Percentiles rank a stretch among this genome's conserved stretches.
These are phyloP conservation scores for Suillus cothurnatus DNA, from an alignment of 768 basidiomycete species.

Conservation along the genomic window DNA sequence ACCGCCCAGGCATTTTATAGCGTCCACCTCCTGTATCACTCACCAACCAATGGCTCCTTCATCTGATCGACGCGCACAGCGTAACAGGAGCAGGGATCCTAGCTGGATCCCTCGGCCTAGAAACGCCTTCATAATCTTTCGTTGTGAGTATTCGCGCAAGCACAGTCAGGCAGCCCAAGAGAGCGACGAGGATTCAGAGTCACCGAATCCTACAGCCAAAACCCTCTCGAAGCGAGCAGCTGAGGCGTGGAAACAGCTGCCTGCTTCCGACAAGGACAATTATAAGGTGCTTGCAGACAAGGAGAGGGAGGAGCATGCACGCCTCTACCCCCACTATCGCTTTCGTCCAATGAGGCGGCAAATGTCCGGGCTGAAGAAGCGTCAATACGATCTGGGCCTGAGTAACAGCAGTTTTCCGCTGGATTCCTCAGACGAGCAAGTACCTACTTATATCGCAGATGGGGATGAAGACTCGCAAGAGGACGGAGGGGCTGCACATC, in stretches of 20 bases:
- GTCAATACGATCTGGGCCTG: constrained; percentile 20
- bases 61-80: constrained; percentile 41
- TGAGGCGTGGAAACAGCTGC: constrained; percentile 70
- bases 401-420: constrained; percentile 12
- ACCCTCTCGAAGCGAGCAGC: constrained; percentile 77
- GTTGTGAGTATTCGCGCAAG: constrained; percentile 59
- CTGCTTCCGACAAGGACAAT: constrained; percentile 45
- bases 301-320: constrained; percentile 60
- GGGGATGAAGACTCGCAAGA: neutral
- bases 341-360: constrained; percentile 57
- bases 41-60: constrained; percentile 31
- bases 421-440: constrained; percentile 7
- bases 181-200: constrained; percentile 31
- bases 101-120: constrained; percentile 67
- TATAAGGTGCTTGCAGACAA: constrained; percentile 56
- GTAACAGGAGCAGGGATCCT: constrained; percentile 49
- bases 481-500: neutral
- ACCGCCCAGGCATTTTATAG: constrained; percentile 10
- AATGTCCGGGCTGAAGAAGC: constrained; percentile 20
- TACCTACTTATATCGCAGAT: neutral
- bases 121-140: constrained; percentile 75
- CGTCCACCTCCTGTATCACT: constrained; percentile 2
- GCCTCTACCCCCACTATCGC: constrained; percentile 61
- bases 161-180: constrained; percentile 42
- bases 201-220: constrained; percentile 39